phyloP scores from a whole-genome alignment of 768 basidiomycete genomes.

The Lentinula lateritia region DNA sequence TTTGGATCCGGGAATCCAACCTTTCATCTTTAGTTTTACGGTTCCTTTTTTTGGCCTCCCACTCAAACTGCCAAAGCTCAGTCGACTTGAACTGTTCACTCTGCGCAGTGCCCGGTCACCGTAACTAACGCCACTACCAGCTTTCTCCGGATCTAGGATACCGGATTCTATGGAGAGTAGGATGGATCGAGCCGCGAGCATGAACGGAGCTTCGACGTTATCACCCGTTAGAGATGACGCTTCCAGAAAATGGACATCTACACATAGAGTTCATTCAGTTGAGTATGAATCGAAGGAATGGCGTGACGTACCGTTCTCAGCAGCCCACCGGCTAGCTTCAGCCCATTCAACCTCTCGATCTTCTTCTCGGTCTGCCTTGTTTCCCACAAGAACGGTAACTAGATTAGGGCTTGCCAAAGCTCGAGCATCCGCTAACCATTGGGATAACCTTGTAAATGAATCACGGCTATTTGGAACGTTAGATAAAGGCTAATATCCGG shows the following conservation, averaged over 20 bases:
- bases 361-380: conserved; percentile 92
- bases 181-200: conserved; percentile 81
- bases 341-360: conserved; percentile 94
- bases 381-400: conserved; percentile 87
- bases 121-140: conserved; percentile 94
- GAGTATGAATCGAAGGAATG: background rate
- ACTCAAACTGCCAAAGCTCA: conserved; percentile 82
- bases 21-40: conserved; percentile 56
- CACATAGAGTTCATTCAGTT: background rate
- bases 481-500: conserved; percentile 7
- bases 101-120: conserved; percentile 90
- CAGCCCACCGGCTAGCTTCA: conserved; percentile 94
- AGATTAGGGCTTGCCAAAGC: conserved; percentile 90
- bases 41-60: conserved; percentile 55
- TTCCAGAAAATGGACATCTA: conserved; percentile 92
- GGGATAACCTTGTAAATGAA: conserved; percentile 76
- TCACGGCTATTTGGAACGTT: conserved; percentile 54
- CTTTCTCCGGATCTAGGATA: conserved; percentile 85
- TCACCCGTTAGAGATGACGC: conserved; percentile 88
- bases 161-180: conserved; percentile 89
- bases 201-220: conserved; percentile 92
- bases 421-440: conserved; percentile 92
- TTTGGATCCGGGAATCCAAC: conserved; percentile 58
- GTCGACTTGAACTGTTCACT: conserved; percentile 84
- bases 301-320: conserved; percentile 72